A percentile compares a stretch with the other conserved stretches of the same genome.
Evolutionary conservation across 441 rosid species (phyloP).

Genomic region (Aquilaria agallochum): DNA sequence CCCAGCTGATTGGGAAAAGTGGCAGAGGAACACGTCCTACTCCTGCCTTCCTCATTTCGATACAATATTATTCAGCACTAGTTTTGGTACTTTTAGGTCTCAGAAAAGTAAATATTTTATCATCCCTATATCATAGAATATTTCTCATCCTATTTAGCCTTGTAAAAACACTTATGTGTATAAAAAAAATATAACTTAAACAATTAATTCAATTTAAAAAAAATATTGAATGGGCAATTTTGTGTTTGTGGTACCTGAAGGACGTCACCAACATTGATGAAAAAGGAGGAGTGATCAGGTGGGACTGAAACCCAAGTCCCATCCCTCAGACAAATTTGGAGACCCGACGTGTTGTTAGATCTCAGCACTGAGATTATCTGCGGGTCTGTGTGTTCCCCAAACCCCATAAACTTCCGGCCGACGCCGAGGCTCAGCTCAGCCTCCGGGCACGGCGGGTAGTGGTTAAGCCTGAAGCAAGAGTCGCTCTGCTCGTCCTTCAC

Average conservation of each 20-base stretch:
- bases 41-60: no score
- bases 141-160: no score
- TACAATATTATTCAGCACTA: no score
- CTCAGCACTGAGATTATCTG: conserved; percentile 58
- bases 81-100: no score
- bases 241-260: conserved; percentile 40
- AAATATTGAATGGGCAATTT: not conserved
- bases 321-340: conserved; percentile 49
- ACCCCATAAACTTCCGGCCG: conserved; percentile 45
- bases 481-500: conserved; percentile 44
- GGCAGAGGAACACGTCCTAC: no score
- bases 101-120: no score
- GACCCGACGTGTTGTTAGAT: conserved; percentile 57
- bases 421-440: conserved; percentile 22
- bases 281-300: conserved; percentile 50
- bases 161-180: no score
- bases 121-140: no score
- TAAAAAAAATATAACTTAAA: not conserved
- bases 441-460: conserved; percentile 45
- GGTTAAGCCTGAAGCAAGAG: conserved; percentile 57
- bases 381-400: conserved; percentile 73
- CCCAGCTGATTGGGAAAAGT: no score
- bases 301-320: conserved; percentile 57
- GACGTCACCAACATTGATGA: conserved; percentile 56
- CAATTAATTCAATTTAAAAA: not conserved